Evolutionary conservation across 2,329 filamentous ascomycete genomes (phyloP).

Genomic region (Sporothrix brunneoviolacea): DNA sequence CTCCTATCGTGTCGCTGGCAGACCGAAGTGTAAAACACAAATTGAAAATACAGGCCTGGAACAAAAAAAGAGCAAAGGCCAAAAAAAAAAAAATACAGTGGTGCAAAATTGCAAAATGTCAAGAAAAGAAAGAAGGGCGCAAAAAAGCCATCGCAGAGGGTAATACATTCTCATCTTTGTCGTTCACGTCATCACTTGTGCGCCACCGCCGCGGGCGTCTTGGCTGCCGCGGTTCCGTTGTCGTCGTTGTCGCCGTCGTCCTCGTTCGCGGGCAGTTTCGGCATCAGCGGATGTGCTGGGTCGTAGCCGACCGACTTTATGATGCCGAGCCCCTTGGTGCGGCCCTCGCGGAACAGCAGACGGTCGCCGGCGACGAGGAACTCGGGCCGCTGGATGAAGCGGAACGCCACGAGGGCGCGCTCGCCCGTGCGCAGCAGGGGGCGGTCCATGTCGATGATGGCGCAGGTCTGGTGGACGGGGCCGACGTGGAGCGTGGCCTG

Average conservation of each 20-base stretch:
- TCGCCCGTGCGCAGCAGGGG: conserved; percentile 92
- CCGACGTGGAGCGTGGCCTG: conserved; percentile 98
- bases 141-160: too few species aligned
- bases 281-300: conserved; percentile 40
- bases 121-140: too few species aligned
- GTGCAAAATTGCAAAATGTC: too few species aligned
- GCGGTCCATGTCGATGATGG: conserved; percentile 96
- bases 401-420: conserved; percentile 87
- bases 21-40: too few species aligned
- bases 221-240: too few species aligned
- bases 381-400: conserved; percentile 89
- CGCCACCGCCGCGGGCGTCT: too few species aligned
- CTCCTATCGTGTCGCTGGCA: too few species aligned
- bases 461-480: conserved; percentile 88
- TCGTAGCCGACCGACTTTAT: conserved; percentile 91
- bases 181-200: too few species aligned
- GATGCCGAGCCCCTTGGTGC: conserved; percentile 92
- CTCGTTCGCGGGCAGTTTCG: background rate
- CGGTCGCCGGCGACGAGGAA: conserved; percentile 84
- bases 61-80: too few species aligned
- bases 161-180: too few species aligned
- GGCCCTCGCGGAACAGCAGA: conserved; percentile 85
- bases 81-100: too few species aligned
- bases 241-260: background rate
- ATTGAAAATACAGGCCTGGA: too few species aligned